Percentiles rank a stretch among this genome's conserved stretches.
These are phyloP conservation scores for Polytrichum formosum DNA, from an alignment of 225 moss, liverwort and hornwort species.

Conservation along the genomic window DNA sequence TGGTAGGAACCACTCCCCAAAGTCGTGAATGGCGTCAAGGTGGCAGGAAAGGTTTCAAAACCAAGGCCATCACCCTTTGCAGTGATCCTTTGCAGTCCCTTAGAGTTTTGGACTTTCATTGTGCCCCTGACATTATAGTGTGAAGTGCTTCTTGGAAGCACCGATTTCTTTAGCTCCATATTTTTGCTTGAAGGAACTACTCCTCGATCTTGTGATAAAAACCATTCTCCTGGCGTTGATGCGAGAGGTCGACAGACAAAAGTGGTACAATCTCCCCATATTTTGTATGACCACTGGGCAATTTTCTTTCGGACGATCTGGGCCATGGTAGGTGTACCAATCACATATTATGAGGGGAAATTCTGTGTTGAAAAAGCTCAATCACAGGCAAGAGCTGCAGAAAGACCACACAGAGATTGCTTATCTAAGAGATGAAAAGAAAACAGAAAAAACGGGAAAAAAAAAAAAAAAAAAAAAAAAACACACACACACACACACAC, in stretches of 20 bases:
- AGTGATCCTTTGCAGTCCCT: conserved; percentile 12
- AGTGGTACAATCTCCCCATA: conserved; percentile 36
- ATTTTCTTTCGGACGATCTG: conserved; percentile 25
- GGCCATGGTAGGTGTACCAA: conserved; percentile 33
- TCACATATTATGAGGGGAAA: conserved; percentile 20
- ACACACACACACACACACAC: too few relatives aligned
- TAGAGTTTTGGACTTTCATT: not conserved
- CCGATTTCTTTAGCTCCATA: not conserved
- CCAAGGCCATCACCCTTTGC: conserved; percentile 11
- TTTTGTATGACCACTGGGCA: conserved; percentile 16
- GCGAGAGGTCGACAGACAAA: not conserved
- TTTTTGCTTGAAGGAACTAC: conserved; percentile 1
- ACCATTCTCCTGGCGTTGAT: conserved; percentile 11
- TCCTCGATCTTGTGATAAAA: conserved; percentile 3
- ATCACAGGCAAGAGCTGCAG: too few relatives aligned
- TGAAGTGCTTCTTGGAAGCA: not conserved
- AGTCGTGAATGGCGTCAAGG: conserved; percentile 14
- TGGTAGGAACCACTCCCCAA: conserved; percentile 18
- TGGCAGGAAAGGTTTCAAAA: conserved; percentile 6
- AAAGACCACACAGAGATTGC: too few relatives aligned
- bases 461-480: too few relatives aligned
- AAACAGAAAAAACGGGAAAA: too few relatives aligned
- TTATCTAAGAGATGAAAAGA: too few relatives aligned
- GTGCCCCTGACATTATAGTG: not conserved
- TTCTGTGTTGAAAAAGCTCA: too few relatives aligned